A percentile compares a stretch with the other conserved stretches of the same genome.
Evolutionary conservation across 768 basidiomycete genomes (phyloP).

Genomic region (Amanita pallidorosea): DNA sequence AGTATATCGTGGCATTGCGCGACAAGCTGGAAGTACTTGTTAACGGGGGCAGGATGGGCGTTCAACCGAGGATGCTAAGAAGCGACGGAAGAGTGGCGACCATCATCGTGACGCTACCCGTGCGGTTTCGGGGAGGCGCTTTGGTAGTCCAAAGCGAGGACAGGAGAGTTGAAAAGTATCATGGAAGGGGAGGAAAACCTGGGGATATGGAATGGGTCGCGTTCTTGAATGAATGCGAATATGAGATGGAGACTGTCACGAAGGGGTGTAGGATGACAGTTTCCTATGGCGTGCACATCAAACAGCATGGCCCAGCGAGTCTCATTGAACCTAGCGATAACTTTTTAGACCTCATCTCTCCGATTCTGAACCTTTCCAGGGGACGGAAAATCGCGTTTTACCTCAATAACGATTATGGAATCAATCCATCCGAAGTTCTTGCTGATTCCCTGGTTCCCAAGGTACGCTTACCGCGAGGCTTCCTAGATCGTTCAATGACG

Average conservation of each 20-base stretch:
- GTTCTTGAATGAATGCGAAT: conserved; percentile 63
- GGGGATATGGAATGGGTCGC: conserved; percentile 74
- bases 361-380: conserved; percentile 61
- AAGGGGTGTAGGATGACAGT: conserved; percentile 61
- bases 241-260: conserved; percentile 61
- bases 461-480: conserved; percentile 30
- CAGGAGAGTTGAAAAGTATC: conserved; percentile 50
- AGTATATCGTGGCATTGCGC: conserved; percentile 56
- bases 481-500: background rate
- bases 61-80: conserved; percentile 40
- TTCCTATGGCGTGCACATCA: conserved; percentile 62
- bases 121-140: conserved; percentile 61
- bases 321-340: conserved; percentile 64
- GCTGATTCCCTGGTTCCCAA: conserved; percentile 63
- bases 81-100: conserved; percentile 68
- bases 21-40: conserved; percentile 65
- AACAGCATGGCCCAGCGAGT: conserved; percentile 49
- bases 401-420: conserved; percentile 54
- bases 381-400: conserved; percentile 68
- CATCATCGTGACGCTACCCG: conserved; percentile 62
- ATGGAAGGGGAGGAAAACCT: conserved; percentile 46
- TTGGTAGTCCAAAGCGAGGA: conserved; percentile 47
- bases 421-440: conserved; percentile 57
- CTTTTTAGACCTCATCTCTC: conserved; percentile 62
- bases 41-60: conserved; percentile 45